These are phyloP conservation scores for Schwanniomyces occidentalis DNA, from an alignment of 805 yeast species.

Conservation along the genomic window DNA sequence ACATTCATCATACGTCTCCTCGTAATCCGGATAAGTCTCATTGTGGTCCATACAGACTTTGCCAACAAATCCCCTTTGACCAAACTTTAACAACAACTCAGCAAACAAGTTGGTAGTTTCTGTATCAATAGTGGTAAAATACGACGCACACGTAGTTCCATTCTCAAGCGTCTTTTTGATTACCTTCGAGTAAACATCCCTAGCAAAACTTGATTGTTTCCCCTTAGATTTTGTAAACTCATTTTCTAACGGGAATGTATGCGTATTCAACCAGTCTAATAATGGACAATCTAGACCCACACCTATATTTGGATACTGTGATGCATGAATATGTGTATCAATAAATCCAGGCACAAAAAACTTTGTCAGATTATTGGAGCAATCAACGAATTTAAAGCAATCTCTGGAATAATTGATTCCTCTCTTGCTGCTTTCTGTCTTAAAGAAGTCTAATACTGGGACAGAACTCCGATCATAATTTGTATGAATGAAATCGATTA, in stretches of 20 bases:
- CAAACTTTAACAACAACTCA: slow-evolving; percentile 59
- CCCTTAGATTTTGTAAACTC: slow-evolving; percentile 48
- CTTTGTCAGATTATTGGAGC: slow-evolving; percentile 35
- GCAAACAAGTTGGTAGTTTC: slow-evolving; percentile 77
- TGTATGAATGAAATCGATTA: slow-evolving; percentile 41
- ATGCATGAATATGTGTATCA: slow-evolving; percentile 48
- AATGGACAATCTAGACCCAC: slow-evolving; percentile 84
- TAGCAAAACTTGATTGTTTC: slow-evolving; percentile 55
- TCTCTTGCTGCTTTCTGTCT: slow-evolving; percentile 6
- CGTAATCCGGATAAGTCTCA: slow-evolving; percentile 62
- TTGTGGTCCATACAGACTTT: slow-evolving; percentile 92
- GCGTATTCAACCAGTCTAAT: slow-evolving; percentile 83
- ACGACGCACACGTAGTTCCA: slow-evolving; percentile 93
- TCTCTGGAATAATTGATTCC: slow-evolving; percentile 3
- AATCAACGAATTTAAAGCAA: slow-evolving; percentile 23
- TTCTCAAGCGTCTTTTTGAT: slow-evolving; percentile 66
- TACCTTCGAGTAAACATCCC: slow-evolving; percentile 61
- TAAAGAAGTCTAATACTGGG: slow-evolving; percentile 16
- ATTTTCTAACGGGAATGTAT: slow-evolving; percentile 88
- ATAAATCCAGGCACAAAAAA: slow-evolving; percentile 63
- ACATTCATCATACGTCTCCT: slow-evolving; percentile 60
- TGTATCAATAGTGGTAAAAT: slow-evolving; percentile 85
- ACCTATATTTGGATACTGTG: slow-evolving; percentile 46
- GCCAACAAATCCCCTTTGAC: slow-evolving; percentile 90
- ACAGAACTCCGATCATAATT: slow-evolving; percentile 11